Conservation (phyloP, 176 grass and related monocot species). For the Chrysopogon serrulatus region DNA sequence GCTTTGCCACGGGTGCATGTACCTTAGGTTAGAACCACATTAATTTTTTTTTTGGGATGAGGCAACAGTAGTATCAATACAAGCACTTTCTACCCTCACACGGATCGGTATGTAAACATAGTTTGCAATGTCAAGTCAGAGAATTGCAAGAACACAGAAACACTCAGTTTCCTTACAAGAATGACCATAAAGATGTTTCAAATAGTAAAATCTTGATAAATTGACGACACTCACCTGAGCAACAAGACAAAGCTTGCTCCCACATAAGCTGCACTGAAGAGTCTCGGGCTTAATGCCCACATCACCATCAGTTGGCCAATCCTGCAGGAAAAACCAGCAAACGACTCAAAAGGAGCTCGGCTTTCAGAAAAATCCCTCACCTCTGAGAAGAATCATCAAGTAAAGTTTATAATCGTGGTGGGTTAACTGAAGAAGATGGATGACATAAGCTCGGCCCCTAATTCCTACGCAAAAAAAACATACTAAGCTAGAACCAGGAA, state of each 20-base stretch:
- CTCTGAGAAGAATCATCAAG: neutral
- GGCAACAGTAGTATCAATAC: neutral
- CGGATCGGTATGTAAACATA: neutral
- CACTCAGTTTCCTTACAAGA: neutral
- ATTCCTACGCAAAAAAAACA: neutral
- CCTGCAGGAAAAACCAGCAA: constrained; percentile 32
- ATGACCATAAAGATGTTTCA: neutral
- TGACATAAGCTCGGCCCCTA: neutral
- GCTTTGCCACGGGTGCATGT: constrained; percentile 53
- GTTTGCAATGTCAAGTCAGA: neutral
- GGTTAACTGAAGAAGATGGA: neutral
- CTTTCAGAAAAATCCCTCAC: neutral
- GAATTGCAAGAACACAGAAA: neutral
- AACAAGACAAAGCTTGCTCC: constrained; percentile 61
- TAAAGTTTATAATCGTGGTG: neutral
- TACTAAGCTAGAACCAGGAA: neutral
- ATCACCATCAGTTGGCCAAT: constrained; percentile 56
- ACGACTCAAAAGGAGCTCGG: neutral
- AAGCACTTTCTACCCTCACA: neutral
- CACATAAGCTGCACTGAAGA: constrained; percentile 62
- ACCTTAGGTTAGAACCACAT: constrained; percentile 36
- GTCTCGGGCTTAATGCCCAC: constrained; percentile 25
- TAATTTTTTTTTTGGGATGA: neutral
- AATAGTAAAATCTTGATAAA: neutral
- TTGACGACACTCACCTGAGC: constrained; percentile 59